A percentile compares a stretch with the other conserved stretches of the same genome.
These are phyloP conservation scores for Pichia sp. DNA, from an alignment of 1,139 yeast species.

Conservation along the genomic window DNA sequence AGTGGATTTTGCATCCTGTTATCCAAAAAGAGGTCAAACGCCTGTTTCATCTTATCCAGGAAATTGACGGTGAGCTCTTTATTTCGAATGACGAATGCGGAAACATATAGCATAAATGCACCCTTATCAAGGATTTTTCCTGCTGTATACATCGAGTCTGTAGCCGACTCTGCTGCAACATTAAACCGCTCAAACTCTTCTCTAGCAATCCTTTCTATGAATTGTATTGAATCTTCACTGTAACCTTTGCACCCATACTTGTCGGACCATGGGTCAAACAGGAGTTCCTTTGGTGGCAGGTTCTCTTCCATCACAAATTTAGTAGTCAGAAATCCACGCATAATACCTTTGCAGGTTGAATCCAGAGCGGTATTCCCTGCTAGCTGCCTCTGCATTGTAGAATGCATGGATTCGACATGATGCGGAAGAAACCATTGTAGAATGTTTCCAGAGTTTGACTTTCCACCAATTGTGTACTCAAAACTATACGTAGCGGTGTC, in stretches of 20 bases:
- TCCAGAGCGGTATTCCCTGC: conserved; percentile 40
- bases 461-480: conserved; percentile 31
- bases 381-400: conserved; percentile 9
- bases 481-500: conserved; percentile 27
- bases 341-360: conserved; percentile 63
- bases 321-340: conserved; percentile 51
- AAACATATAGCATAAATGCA: conserved; percentile 62
- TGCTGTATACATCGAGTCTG: conserved; percentile 70
- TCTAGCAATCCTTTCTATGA: conserved; percentile 42
- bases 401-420: conserved; percentile 44
- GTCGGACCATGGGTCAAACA: conserved; percentile 54
- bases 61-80: conserved; percentile 36
- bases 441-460: conserved; percentile 26
- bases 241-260: conserved; percentile 29
- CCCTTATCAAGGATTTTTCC: conserved; percentile 72
- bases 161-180: conserved; percentile 49
- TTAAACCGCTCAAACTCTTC: conserved; percentile 46
- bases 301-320: conserved; percentile 40
- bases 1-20: conserved; percentile 58
- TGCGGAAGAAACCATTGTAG: conserved; percentile 59
- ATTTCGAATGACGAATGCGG: conserved; percentile 50
- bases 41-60: conserved; percentile 46
- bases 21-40: conserved; percentile 50
- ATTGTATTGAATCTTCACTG: conserved; percentile 32
- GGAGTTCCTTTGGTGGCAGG: conserved; percentile 42